Percentiles rank a stretch among this genome's conserved stretches.
Conservation (phyloP, 2,329 filamentous ascomycete genomes). For the Xylariales sp. region DNA sequence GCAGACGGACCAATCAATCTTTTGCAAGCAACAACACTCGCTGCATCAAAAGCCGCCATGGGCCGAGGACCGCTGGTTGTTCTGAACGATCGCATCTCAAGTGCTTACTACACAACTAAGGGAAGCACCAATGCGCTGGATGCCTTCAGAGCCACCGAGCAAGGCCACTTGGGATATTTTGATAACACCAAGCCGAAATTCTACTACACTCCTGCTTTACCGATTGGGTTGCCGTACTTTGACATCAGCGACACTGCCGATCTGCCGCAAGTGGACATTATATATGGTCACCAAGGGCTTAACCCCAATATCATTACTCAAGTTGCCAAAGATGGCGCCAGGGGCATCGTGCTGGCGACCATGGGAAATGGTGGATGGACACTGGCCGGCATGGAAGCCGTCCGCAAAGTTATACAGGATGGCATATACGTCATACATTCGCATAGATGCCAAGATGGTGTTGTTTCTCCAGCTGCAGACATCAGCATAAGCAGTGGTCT, state of each 20-base stretch:
- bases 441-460: slow-evolving; percentile 46
- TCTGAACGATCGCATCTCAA: slow-evolving; percentile 57
- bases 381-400: slow-evolving; percentile 29
- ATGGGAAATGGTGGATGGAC: slow-evolving; percentile 50
- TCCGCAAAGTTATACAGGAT: slow-evolving; percentile 38
- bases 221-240: slow-evolving; percentile 41
- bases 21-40: slow-evolving; percentile 54
- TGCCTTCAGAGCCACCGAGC: slow-evolving; percentile 55
- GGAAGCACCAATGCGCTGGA: slow-evolving; percentile 60
- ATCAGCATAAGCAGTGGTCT: slow-evolving; percentile 33
- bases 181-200: slow-evolving; percentile 55
- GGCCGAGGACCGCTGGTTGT: slow-evolving; percentile 55
- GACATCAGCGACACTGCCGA: slow-evolving; percentile 27
- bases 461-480: slow-evolving; percentile 35
- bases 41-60: slow-evolving; percentile 36
- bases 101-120: slow-evolving; percentile 56
- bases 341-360: slow-evolving; percentile 52
- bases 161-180: slow-evolving; percentile 53
- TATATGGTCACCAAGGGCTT: slow-evolving; percentile 52
- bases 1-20: slow-evolving; percentile 62
- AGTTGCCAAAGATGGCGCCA: slow-evolving; percentile 43
- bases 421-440: slow-evolving; percentile 46
- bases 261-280: slow-evolving; percentile 51
- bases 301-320: slow-evolving; percentile 41
- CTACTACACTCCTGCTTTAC: slow-evolving; percentile 45